These are phyloP conservation scores for Ilyonectria robusta DNA, from an alignment of 2,329 filamentous ascomycete species.

Conservation along the genomic window DNA sequence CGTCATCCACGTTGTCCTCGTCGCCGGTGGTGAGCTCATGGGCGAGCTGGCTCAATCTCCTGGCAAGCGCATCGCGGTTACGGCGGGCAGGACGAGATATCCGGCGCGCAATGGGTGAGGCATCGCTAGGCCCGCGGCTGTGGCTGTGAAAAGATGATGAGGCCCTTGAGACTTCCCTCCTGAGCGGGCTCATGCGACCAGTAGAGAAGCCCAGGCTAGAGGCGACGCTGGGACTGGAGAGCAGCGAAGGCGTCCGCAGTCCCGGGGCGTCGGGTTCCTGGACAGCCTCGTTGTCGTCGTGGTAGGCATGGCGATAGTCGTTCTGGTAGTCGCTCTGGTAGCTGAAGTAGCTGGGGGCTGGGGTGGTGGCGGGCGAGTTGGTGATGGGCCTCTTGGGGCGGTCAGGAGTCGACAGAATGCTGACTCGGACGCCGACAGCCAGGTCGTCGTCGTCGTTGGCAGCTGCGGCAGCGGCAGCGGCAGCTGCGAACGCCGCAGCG, in stretches of 20 bases:
- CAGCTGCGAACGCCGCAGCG: constrained; percentile 45
- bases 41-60: constrained; percentile 56
- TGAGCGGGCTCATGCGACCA: constrained; percentile 50
- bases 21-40: constrained; percentile 54
- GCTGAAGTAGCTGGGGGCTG: constrained; percentile 44
- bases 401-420: constrained; percentile 45
- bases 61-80: constrained; percentile 59
- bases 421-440: constrained; percentile 11
- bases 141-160: constrained; percentile 42
- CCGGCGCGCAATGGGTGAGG: constrained; percentile 43
- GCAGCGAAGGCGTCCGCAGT: constrained; percentile 48
- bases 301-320: constrained; percentile 45
- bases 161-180: constrained; percentile 46
- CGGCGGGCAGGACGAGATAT: constrained; percentile 30
- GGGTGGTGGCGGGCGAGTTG: constrained; percentile 39
- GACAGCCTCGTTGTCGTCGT: constrained; percentile 42
- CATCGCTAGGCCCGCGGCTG: constrained; percentile 35
- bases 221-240: constrained; percentile 53
- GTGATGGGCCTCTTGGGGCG: constrained; percentile 40
- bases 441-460: constrained; percentile 41
- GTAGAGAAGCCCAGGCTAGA: constrained; percentile 52
- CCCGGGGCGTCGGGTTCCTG: constrained; percentile 41
- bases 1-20: constrained; percentile 53
- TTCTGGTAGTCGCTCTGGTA: constrained; percentile 42
- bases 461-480: constrained; percentile 39